Conservation (phyloP, 768 basidiomycete genomes). For the Ramaria rubella region DNA sequence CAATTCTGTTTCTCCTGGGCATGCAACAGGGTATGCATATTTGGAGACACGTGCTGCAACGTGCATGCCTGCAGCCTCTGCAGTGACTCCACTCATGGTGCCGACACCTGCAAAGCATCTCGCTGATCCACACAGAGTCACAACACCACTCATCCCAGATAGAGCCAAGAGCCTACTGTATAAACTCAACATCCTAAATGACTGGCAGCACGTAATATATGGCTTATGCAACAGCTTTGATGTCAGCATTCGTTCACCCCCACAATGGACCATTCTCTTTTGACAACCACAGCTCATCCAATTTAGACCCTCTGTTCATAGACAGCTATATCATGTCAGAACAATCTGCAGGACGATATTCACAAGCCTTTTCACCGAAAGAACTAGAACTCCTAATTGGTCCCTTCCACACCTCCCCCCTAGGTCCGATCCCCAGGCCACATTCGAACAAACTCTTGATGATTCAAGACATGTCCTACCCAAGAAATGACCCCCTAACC, state of each 20-base stretch:
- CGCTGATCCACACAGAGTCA: no score
- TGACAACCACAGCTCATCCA: constrained; percentile 30
- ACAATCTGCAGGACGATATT: constrained; percentile 26
- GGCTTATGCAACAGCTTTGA: constrained; percentile 32
- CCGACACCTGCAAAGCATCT: constrained; percentile 25
- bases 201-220: constrained; percentile 24
- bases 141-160: constrained; percentile 26
- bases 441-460: constrained; percentile 20
- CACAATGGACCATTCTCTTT: constrained; percentile 20
- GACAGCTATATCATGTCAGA: constrained; percentile 28
- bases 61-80: constrained; percentile 30
- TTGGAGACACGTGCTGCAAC: constrained; percentile 16
- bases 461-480: constrained; percentile 32
- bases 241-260: constrained; percentile 21
- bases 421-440: constrained; percentile 34
- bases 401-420: constrained; percentile 34
- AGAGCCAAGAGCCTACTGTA: constrained; percentile 13
- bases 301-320: constrained; percentile 25
- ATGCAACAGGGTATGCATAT: constrained; percentile 17
- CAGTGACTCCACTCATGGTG: constrained; percentile 22
- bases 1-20: constrained; percentile 27
- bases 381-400: constrained; percentile 28
- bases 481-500: constrained; percentile 17
- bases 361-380: constrained; percentile 22
- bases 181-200: constrained; percentile 12